Conservation (phyloP, 2,329 filamentous ascomycete species). For the Pseudogymnoascus sp. region DNA sequence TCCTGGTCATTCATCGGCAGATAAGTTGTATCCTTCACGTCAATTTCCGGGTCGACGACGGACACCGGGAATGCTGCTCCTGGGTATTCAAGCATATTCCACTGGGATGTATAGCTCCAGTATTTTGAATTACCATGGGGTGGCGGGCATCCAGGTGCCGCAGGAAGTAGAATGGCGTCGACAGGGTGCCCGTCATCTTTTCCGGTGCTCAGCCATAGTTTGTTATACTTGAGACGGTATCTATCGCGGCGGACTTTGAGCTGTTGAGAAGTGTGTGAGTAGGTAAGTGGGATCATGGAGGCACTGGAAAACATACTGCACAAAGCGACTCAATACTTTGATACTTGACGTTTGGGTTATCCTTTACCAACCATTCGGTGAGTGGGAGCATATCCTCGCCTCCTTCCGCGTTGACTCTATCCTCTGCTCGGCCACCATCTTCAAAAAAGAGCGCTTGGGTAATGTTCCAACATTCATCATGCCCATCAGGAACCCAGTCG, state of each 20-base stretch:
- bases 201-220: constrained; percentile 13
- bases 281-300: neutral
- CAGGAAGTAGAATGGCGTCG: constrained; percentile 44
- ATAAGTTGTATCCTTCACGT: constrained; percentile 19
- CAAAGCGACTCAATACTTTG: constrained; percentile 11
- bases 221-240: constrained; percentile 14
- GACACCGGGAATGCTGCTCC: constrained; percentile 48
- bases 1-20: constrained; percentile 22
- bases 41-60: constrained; percentile 16
- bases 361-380: constrained; percentile 10
- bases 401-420: constrained; percentile 9
- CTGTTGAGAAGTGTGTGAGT: constrained; percentile 5
- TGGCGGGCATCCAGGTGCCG: constrained; percentile 43
- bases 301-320: neutral
- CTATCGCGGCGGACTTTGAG: constrained; percentile 15
- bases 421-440: constrained; percentile 12
- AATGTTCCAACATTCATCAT: constrained; percentile 41
- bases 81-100: constrained; percentile 60
- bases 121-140: constrained; percentile 38
- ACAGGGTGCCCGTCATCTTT: constrained; percentile 14
- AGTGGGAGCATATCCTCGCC: constrained; percentile 16
- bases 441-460: constrained; percentile 24
- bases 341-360: constrained; percentile 13
- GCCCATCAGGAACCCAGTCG: constrained; percentile 46
- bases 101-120: constrained; percentile 57